Base-by-base conservation (phyloP, 345 rosid species). In the Durio zibethinus region DNA sequence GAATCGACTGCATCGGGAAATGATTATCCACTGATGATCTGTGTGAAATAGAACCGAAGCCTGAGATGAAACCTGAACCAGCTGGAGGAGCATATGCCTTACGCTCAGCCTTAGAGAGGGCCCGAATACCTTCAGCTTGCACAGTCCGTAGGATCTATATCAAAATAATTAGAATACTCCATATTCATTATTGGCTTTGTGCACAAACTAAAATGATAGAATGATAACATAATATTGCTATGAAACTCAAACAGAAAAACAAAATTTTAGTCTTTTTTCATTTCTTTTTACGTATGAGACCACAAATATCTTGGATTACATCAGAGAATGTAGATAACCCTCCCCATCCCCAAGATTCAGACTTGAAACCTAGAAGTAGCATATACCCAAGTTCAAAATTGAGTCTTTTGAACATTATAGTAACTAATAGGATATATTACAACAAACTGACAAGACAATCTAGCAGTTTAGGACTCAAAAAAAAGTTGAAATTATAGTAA, bases 1-100 rank as follows among this genome's bases (percentile, higher is more conserved):
- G 93, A 79, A 81, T 88, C 18, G 82, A 79, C 60, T 84, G 94
- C 75, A 86, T 87, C 1, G 80, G 83, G 73, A 85, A 83, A 73
- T 87, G 87, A 76, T 85, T 43, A 65, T 91, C 93, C 57, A 82
- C 78, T 18, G 81, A 80, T 20, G 94, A 85, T 78, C 86, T 84
- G 72, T 87, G 93, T 3, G 94, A 91, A 76, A 88, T 86, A 76
- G 94, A 86, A 71, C 88, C 85, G 80, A 90, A 89, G 78, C 98
- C 98, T 76, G 97, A 89, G 82, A 91, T 88, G 82, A 91, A 91
- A 48, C 98, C 97, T 0, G 95, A 92, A 84, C 97, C 97, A 54
- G 91, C 97, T 64, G 97, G 97, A 76, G 97, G 97, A 80, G 89
- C 85, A 83, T 90, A 91, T 40, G 77, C 61, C 85, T 85, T 92